Base-by-base conservation (phyloP, 2,329 filamentous ascomycete species). In the Pezicula neosporulosa region DNA sequence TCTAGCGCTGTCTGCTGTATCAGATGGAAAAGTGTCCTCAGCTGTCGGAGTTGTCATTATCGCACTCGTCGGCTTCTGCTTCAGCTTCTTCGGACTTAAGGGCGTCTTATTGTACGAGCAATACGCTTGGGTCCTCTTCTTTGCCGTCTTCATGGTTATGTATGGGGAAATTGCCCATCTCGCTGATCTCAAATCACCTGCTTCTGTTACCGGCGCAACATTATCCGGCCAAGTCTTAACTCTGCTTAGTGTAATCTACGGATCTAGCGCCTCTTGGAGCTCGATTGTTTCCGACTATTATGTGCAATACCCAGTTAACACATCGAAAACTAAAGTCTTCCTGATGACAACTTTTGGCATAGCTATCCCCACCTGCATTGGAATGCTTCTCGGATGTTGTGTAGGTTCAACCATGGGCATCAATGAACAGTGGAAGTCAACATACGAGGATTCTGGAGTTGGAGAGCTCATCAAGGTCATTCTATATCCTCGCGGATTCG, bases 141-240 rank as follows among this genome's bases (percentile, higher is more conserved):
- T 76, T 48, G 63, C 72, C 48, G 71, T 78, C 47, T 77, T 78
- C 60, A 60, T 77, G 56, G 70, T 78, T 59, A 72, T 79, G 58
- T 75, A 74, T 50, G 74, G 72, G 42, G 70, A 77, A 61, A 69
- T 70, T 3, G 74, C 69, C 19, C 58, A 60, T 27, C 70, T 69
- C 37, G 74, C 72, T 6, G 70, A 76, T 57, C 65, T 69, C 50
- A 59, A 60, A 15, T 66, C 68, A 6, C 67, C 67, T 3, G 65
- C 71, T 8, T 36, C 57, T 5, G 60, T 70, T 2, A 59, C 63
- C 0, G 75, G 73, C 12, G 46, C 66, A 5, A 67, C 67, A 2
- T 66, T 70, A 8, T 68, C 68, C 18, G 74, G 71, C 19, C 66
- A 63, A 2, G 64, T 71, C 6, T 68, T 78, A 46, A 73, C 62